A percentile compares a stretch with the other conserved stretches of the same genome.
phyloP scores from a whole-genome alignment of 257 asterid species.

The Paraleonurus japonicus region DNA sequence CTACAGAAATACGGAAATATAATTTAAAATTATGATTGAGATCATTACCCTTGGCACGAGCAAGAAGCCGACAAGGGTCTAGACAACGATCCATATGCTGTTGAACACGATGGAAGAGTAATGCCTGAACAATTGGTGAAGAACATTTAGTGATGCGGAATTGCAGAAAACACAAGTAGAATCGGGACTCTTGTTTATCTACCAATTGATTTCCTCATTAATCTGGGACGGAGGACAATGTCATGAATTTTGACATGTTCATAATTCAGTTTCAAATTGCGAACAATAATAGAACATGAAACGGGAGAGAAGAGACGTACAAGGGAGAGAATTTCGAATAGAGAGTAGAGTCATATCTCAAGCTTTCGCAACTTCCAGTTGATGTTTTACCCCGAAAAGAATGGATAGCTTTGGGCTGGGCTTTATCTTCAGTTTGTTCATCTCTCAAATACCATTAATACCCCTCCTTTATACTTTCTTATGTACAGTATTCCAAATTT shows the following conservation, averaged over 20 bases:
- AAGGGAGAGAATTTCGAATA: constrained; percentile 26
- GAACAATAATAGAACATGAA: neutral
- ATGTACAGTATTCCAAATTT: too few species aligned
- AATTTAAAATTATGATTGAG: neutral
- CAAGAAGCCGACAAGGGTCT: constrained; percentile 31
- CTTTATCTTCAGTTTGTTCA: constrained; percentile 31
- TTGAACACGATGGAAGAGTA: constrained; percentile 27
- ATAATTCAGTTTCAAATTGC: neutral
- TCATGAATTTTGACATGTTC: neutral
- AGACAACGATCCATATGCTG: constrained; percentile 25
- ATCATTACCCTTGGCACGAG: constrained; percentile 44
- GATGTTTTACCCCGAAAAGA: neutral
- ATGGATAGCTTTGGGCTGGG: neutral
- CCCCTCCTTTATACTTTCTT: constrained; percentile 2
- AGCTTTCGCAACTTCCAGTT: constrained; percentile 22
- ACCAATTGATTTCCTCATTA: constrained; percentile 1
- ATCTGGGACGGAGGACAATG: neutral
- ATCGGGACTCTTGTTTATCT: neutral
- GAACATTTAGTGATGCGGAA: neutral
- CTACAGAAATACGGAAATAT: neutral
- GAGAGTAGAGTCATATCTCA: constrained; percentile 45
- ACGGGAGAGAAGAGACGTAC: constrained; percentile 35
- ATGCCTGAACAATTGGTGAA: constrained; percentile 36
- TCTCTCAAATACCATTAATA: constrained; percentile 1
- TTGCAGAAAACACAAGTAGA: neutral